Evolutionary conservation across 176 grass and related monocot species (phyloP), one percentile per base, ranked within the genome.

Genomic region (Metroxylon sagu): DNA sequence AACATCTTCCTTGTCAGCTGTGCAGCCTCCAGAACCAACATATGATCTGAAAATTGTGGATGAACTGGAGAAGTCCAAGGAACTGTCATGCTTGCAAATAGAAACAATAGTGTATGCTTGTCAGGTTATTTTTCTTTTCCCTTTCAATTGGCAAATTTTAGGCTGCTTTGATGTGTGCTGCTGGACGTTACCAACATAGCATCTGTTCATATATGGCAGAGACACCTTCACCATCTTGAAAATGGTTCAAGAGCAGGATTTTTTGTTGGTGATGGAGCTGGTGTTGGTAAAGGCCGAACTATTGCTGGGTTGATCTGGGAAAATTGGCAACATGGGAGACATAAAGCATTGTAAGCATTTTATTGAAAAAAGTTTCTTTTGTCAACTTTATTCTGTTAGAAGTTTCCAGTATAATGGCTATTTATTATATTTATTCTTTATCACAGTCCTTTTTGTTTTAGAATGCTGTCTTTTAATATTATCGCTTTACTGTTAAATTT

Each of bases 261-360:
- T 77, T 98, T 98, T 68, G 69, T 98, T 73, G 93, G 93, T 73
- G 93, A 98, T 49, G 93, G 93, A 49, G 93, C 93, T 76, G 93
- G 93, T 76, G 86, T 98, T 78, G 93, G 93, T 82, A 98, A 98
- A 74, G 93, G 93, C 14, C 83, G 93, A 68, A 98, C 93, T 56
- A 87, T 98, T 85, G 93, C 93, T 68, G 93, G 93, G 52, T 89
- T 98, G 81, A 88, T 92, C 28, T 92, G 87, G 93, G 93, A 98
- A 79, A 92, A 89, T 80, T 98, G 93, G 93, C 87, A 98, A 70
- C 87, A 92, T 68, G 84, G 76, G 65, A 90, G 84, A 52, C 76
- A 82, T 67, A 98, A 90, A 68, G 84, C 84, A 80, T 54, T 98
- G 93, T 98, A 83, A 92, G 87, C 61, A 50, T 82, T 71, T 56